Evolutionary conservation across 495 filamentous ascomycete genomes (phyloP).

Genomic region (Evernia prunastri): DNA sequence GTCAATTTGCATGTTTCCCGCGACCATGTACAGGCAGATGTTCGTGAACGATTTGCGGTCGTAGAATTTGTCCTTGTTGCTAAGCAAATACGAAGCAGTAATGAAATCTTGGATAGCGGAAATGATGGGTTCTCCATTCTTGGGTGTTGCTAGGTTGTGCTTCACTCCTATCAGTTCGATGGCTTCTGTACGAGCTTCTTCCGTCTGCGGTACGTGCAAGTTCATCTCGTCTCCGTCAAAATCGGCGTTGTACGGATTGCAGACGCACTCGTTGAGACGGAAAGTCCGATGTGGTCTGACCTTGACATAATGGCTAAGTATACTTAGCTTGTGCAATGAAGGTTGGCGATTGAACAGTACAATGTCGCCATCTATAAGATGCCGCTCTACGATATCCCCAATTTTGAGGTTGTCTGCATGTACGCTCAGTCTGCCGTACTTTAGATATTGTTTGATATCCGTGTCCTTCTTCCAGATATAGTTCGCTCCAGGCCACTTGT

Average conservation of each 20-base stretch:
- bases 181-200: slow-evolving; percentile 91
- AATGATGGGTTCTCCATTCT: slow-evolving; percentile 98
- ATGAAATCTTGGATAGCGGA: slow-evolving; percentile 98
- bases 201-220: slow-evolving; percentile 93
- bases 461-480: slow-evolving; percentile 66
- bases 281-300: slow-evolving; percentile 95
- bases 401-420: slow-evolving; percentile 64
- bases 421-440: slow-evolving; percentile 60
- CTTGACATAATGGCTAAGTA: slow-evolving; percentile 88
- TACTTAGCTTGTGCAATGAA: slow-evolving; percentile 95
- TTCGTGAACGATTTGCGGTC: slow-evolving; percentile 79
- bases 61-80: slow-evolving; percentile 88
- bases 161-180: slow-evolving; percentile 98
- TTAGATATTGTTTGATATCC: slow-evolving; percentile 63
- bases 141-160: slow-evolving; percentile 88
- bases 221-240: slow-evolving; percentile 99
- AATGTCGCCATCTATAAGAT: slow-evolving; percentile 92
- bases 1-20: slow-evolving; percentile 71
- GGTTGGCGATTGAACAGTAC: slow-evolving; percentile 98
- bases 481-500: slow-evolving; percentile 81
- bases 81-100: slow-evolving; percentile 84
- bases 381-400: slow-evolving; percentile 88
- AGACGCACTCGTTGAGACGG: slow-evolving; percentile 95
- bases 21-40: slow-evolving; percentile 89
- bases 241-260: slow-evolving; percentile 97